Evolutionary conservation across 192 early-diverging fungal species (phyloP).

Genomic region (Diversispora eburnea): DNA sequence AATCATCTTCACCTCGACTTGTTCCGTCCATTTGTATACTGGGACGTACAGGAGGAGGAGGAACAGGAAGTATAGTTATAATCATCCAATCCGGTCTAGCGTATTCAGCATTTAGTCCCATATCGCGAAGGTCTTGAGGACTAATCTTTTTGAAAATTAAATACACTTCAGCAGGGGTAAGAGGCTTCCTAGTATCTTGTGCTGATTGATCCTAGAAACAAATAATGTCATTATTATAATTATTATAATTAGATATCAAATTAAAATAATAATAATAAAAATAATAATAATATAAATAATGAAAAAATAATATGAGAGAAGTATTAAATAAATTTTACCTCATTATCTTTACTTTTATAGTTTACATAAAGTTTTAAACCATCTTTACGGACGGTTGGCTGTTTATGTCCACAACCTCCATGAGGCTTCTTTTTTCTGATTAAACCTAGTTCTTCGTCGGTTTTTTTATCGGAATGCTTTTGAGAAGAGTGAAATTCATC

Average conservation of each 20-base stretch:
- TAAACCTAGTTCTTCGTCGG: conserved; percentile 42
- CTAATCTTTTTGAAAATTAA: conserved; percentile 83
- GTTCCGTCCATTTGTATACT: conserved; percentile 92
- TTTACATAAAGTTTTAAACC: conserved; percentile 66
- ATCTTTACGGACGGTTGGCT: conserved; percentile 79
- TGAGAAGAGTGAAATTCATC: background rate
- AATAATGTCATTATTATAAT: background rate
- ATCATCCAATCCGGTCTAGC: conserved; percentile 99
- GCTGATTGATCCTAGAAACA: conserved; percentile 42
- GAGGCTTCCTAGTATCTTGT: conserved; percentile 54
- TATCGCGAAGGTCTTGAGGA: conserved; percentile 76
- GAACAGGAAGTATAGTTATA: conserved; percentile 88
- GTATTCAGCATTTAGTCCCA: conserved; percentile 87
- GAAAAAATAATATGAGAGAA: background rate
- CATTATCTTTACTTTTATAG: conserved; percentile 41
- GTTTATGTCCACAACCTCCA: conserved; percentile 81
- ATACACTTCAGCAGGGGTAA: conserved; percentile 73
- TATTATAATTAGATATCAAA: background rate
- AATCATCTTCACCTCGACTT: conserved; percentile 89
- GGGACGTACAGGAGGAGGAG: conserved; percentile 94
- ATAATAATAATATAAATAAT: too few relatives aligned
- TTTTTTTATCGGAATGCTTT: background rate
- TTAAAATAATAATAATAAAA: too few relatives aligned
- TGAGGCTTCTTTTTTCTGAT: conserved; percentile 61
- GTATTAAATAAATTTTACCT: conserved; percentile 25